Evolutionary conservation across 768 basidiomycete genomes (phyloP).

Genomic region (Cystobasidium tubakii): DNA sequence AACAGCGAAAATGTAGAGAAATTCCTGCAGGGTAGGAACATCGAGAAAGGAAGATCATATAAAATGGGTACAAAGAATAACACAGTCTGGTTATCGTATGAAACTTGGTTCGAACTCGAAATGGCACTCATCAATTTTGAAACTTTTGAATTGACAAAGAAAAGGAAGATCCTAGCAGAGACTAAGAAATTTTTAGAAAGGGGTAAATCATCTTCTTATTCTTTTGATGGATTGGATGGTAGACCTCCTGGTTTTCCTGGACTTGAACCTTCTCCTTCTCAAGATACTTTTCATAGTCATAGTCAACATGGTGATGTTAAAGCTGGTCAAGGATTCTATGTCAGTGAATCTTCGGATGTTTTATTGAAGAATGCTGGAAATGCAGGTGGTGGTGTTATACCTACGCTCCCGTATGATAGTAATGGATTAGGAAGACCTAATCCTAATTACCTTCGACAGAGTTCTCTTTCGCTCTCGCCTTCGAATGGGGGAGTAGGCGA

Average conservation of each 20-base stretch:
- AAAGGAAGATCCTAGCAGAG: not conserved
- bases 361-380: constrained; percentile 27
- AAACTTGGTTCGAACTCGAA: constrained; percentile 27
- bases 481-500: constrained; percentile 14
- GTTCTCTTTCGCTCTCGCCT: constrained; percentile 16
- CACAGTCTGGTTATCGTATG: constrained; percentile 34
- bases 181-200: constrained; percentile 9
- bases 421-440: constrained; percentile 8
- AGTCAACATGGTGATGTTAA: constrained; percentile 7
- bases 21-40: constrained; percentile 11
- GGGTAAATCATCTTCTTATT: not conserved
- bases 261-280: not conserved
- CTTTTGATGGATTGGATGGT: not conserved
- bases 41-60: constrained; percentile 4
- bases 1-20: constrained; percentile 4
- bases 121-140: not conserved
- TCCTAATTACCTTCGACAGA: constrained; percentile 21
- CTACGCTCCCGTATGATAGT: constrained; percentile 9
- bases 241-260: constrained; percentile 3
- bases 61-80: not conserved
- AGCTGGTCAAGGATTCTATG: not conserved
- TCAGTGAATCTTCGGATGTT: constrained; percentile 22
- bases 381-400: constrained; percentile 11
- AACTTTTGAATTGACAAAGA: not conserved
- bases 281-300: constrained; percentile 11